Conservation (phyloP, 495 filamentous ascomycete species). For the Penicillium tannophilum region DNA sequence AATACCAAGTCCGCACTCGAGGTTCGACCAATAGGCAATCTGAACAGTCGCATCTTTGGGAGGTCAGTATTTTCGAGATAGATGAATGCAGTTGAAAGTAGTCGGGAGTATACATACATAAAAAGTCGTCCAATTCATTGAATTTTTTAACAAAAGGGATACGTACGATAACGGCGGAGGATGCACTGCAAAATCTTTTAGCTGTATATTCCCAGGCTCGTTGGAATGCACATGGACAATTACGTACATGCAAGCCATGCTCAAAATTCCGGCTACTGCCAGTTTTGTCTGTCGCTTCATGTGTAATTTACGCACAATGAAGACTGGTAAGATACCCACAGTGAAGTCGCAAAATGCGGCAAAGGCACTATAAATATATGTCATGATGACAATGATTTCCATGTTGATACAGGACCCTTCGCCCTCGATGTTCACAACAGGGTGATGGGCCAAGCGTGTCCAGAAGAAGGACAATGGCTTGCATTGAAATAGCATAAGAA, state of each 20-base stretch:
- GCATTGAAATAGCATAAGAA: conserved; percentile 48
- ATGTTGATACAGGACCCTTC: conserved; percentile 41
- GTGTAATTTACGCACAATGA: conserved; percentile 40
- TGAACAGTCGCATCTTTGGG: conserved; percentile 40
- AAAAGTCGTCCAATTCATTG: conserved; percentile 33
- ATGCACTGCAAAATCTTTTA: conserved; percentile 30
- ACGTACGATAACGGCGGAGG: conserved; percentile 43
- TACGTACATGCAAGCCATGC: conserved; percentile 49
- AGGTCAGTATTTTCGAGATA: conserved; percentile 4
- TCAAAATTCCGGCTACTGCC: conserved; percentile 41
- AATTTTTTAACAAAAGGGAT: conserved; percentile 45
- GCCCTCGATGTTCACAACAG: conserved; percentile 14
- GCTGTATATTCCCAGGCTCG: neutral
- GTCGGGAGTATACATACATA: conserved; percentile 30
- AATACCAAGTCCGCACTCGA: conserved; percentile 48
- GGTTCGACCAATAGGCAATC: conserved; percentile 48
- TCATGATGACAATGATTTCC: conserved; percentile 43
- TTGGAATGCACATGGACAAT: neutral
- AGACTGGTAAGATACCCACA: conserved; percentile 42
- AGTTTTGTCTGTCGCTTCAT: conserved; percentile 43
- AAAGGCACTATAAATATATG: conserved; percentile 45
- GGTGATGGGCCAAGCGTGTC: conserved; percentile 33
- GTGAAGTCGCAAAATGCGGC: conserved; percentile 45
- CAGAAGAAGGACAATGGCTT: conserved; percentile 45
- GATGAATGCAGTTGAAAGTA: neutral